Percentiles rank a stretch among this genome's conserved stretches.
Evolutionary conservation across 176 grass and related monocot species (phyloP).

Genomic region (Lolium rigidum): DNA sequence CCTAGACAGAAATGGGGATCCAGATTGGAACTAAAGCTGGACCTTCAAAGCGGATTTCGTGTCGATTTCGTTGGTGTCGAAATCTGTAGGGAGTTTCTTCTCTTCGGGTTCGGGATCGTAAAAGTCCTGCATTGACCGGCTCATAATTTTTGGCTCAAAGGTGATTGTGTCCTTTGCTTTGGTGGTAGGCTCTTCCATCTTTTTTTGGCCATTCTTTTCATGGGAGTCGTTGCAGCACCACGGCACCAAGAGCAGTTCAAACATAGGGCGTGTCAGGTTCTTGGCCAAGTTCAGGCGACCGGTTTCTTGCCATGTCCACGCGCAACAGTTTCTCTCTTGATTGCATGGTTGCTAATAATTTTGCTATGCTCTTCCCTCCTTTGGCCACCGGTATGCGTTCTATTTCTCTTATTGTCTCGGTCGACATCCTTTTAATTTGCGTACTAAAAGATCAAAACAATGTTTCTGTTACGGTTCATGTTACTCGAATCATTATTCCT

Average conservation of each 20-base stretch:
- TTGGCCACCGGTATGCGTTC: no score
- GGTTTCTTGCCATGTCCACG: neutral
- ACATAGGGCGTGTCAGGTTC: neutral
- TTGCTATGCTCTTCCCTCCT: no score
- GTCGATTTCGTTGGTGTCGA: constrained; percentile 3
- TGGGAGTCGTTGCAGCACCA: neutral
- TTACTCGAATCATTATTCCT: neutral
- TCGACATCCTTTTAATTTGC: neutral
- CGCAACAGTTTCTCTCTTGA: neutral
- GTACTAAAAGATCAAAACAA: neutral
- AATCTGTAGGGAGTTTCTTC: constrained; percentile 32
- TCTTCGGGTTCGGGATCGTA: neutral
- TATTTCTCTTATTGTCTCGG: neutral
- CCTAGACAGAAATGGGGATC: neutral
- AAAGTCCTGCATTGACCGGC: constrained; percentile 18
- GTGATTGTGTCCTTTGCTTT: constrained; percentile 33
- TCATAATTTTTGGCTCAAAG: constrained; percentile 26
- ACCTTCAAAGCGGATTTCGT: neutral
- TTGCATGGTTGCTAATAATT: no score
- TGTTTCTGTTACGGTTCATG: neutral
- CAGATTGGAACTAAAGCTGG: constrained; percentile 11
- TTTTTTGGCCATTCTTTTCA: neutral
- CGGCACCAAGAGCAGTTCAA: neutral
- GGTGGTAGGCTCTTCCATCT: neutral
- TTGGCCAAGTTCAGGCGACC: neutral